Percentiles rank a stretch among this genome's conserved stretches.
phyloP scores from a whole-genome alignment of 2,329 filamentous ascomycete genomes.

The Diaporthe citri region DNA sequence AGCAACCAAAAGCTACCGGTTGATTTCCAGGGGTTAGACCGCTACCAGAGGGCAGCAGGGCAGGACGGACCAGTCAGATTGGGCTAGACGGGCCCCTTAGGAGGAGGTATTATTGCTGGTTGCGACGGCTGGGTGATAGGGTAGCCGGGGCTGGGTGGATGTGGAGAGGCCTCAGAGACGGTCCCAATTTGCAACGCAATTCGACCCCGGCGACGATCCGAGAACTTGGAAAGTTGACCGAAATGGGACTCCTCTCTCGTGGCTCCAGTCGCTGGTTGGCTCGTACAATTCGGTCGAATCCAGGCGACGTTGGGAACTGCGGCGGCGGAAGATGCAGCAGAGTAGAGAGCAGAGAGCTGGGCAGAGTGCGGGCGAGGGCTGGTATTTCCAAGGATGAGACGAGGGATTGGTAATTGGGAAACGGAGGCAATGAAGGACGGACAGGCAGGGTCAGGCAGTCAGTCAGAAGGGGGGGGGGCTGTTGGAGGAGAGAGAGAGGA shows the following conservation, averaged over 20 bases:
- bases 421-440: constrained; percentile 28
- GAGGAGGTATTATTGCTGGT: constrained; percentile 37
- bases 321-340: not conserved
- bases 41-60: constrained; percentile 34
- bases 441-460: not conserved
- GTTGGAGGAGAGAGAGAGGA: not conserved
- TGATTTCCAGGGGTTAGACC: constrained; percentile 40
- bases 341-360: not conserved
- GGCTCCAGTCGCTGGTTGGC: constrained; percentile 28
- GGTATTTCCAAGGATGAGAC: constrained; percentile 20
- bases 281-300: constrained; percentile 2
- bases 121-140: constrained; percentile 33
- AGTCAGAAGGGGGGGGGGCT: not conserved
- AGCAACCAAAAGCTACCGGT: constrained; percentile 27
- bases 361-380: not conserved
- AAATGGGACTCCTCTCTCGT: constrained; percentile 31
- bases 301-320: not conserved
- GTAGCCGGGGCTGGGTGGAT: constrained; percentile 28
- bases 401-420: constrained; percentile 28
- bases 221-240: constrained; percentile 35
- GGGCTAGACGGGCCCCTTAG: constrained; percentile 36
- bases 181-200: constrained; percentile 32
- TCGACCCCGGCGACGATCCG: constrained; percentile 37
- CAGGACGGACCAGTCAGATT: constrained; percentile 37
- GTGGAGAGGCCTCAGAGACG: constrained; percentile 34